These are phyloP conservation scores for Nicotiana tomentosiformis DNA, from an alignment of 257 asterid species.

Conservation along the genomic window DNA sequence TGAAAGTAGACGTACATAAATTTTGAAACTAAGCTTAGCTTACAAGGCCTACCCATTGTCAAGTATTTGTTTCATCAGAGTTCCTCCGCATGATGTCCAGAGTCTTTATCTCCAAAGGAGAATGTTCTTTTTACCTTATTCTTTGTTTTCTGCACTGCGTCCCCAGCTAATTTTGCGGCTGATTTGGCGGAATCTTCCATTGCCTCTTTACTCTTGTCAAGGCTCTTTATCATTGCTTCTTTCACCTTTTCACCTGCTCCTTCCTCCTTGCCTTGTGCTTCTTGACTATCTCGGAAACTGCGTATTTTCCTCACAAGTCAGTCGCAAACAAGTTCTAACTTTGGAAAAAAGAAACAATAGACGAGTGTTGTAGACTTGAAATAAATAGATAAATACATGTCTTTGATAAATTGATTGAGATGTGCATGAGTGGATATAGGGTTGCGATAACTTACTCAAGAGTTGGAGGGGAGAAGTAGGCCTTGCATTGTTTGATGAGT, in stretches of 20 bases:
- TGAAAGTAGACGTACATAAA: neutral
- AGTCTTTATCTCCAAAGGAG: neutral
- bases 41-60: neutral
- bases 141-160: neutral
- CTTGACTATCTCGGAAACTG: constrained; percentile 20
- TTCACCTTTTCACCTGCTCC: constrained; percentile 24
- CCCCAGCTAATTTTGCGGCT: constrained; percentile 19
- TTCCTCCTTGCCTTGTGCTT: neutral
- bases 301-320: neutral
- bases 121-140: constrained; percentile 16
- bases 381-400: neutral
- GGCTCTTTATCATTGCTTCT: constrained; percentile 37
- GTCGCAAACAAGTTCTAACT: neutral
- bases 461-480: constrained; percentile 20
- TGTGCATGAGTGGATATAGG: neutral
- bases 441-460: constrained; percentile 17
- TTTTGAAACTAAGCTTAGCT: neutral
- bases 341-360: neutral
- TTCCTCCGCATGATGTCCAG: neutral
- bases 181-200: constrained; percentile 30
- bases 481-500: neutral
- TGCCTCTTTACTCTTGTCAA: constrained; percentile 24
- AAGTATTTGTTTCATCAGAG: constrained; percentile 6
- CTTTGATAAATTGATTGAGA: neutral
- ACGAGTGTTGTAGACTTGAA: neutral